Evolutionary conservation across 2,329 filamentous ascomycete genomes (phyloP).

Genomic region (Hortaea werneckii): DNA sequence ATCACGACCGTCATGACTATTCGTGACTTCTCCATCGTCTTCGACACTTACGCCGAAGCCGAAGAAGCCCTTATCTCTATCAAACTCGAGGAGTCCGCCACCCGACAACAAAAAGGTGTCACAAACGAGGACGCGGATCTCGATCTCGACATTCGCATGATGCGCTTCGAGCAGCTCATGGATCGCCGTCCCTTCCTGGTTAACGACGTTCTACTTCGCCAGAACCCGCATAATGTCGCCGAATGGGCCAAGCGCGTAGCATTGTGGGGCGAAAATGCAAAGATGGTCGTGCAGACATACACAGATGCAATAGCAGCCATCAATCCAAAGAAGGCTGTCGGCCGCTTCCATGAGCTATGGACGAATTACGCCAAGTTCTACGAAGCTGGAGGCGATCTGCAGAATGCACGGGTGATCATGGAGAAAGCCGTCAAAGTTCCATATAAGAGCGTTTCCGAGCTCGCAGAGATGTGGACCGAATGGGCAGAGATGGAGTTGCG

Average conservation of each 20-base stretch:
- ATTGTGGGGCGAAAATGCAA: conserved; percentile 87
- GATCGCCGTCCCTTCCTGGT: conserved; percentile 89
- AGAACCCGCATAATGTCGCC: conserved; percentile 90
- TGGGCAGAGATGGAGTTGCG: conserved; percentile 98
- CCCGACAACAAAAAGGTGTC: conserved; percentile 66
- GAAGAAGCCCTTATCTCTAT: conserved; percentile 90
- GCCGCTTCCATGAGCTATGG: conserved; percentile 92
- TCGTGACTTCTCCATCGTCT: conserved; percentile 90
- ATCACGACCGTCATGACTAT: conserved; percentile 98
- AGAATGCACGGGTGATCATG: conserved; percentile 82
- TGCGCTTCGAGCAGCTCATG: conserved; percentile 97
- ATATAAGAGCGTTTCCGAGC: conserved; percentile 92
- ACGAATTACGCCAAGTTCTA: conserved; percentile 96
- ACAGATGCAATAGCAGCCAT: conserved; percentile 88
- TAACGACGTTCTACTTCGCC: conserved; percentile 87
- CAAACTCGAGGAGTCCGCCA: conserved; percentile 78
- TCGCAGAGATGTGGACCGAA: conserved; percentile 97
- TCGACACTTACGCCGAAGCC: conserved; percentile 93
- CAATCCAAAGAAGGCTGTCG: conserved; percentile 85
- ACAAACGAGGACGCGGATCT: conserved; percentile 79
- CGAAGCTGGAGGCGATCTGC: conserved; percentile 73
- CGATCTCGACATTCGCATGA: conserved; percentile 91
- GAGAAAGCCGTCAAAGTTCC: conserved; percentile 97
- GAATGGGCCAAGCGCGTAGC: conserved; percentile 98
- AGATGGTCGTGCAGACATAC: conserved; percentile 87